A percentile compares a stretch with the other conserved stretches of the same genome.
These are phyloP conservation scores for Anthracocystis walkeri DNA, from an alignment of 1,284 basidiomycete genomes.

Conservation along the genomic window DNA sequence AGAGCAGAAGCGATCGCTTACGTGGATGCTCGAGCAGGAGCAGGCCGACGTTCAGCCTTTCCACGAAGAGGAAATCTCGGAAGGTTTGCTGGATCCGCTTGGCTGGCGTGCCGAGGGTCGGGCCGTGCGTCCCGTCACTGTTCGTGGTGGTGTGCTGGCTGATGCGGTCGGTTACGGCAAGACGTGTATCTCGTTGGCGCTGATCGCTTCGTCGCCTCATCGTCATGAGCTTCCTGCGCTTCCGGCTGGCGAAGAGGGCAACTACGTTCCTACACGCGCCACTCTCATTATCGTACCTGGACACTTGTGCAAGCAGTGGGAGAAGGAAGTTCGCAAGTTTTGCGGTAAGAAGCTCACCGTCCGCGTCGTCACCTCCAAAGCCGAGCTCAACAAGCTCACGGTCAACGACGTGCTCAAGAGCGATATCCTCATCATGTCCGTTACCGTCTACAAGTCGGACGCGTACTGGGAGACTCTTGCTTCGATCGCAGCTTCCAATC, in stretches of 20 bases:
- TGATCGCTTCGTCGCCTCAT: conserved; percentile 70
- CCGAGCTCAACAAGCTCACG: conserved; percentile 80
- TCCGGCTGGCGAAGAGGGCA: conserved; percentile 77
- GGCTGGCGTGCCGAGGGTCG: conserved; percentile 94
- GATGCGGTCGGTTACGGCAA: conserved; percentile 97
- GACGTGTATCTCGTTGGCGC: conserved; percentile 90
- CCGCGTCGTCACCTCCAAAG: conserved; percentile 78
- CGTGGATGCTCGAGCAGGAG: conserved; percentile 92
- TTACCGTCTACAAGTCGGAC: conserved; percentile 79
- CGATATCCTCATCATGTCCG: conserved; percentile 88
- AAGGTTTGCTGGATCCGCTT: conserved; percentile 84
- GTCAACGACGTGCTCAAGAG: conserved; percentile 82
- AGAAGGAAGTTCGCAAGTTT: conserved; percentile 86
- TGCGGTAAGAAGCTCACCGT: conserved; percentile 76
- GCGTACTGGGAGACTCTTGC: conserved; percentile 61
- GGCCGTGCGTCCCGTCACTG: conserved; percentile 79
- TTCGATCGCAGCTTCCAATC: conserved; percentile 49
- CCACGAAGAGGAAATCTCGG: conserved; percentile 92
- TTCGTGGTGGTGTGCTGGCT: conserved; percentile 91
- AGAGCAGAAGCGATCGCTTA: conserved; percentile 89
- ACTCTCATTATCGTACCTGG: conserved; percentile 89
- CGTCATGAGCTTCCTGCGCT: conserved; percentile 31
- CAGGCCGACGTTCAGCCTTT: conserved; percentile 74
- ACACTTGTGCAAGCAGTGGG: conserved; percentile 90
- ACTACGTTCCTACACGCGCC: conserved; percentile 81